phyloP scores from a whole-genome alignment of 1,139 yeast species.

The Yamadazyma trypodendri region DNA sequence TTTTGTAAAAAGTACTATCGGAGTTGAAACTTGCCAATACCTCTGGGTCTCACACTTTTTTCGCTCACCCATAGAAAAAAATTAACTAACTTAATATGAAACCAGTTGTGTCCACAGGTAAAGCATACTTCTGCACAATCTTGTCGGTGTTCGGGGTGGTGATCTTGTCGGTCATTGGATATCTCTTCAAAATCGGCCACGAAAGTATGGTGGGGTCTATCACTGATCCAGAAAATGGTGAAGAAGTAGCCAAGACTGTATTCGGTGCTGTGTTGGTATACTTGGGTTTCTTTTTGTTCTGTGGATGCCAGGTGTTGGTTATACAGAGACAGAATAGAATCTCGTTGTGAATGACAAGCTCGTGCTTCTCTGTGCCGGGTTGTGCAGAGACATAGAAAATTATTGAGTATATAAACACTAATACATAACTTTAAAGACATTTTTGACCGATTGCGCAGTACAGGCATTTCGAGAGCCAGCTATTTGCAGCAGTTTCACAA shows the following conservation, averaged over 20 bases:
- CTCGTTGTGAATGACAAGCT: conserved; percentile 25
- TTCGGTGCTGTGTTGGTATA: conserved; percentile 89
- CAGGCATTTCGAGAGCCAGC: too few relatives aligned
- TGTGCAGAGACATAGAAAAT: neutral
- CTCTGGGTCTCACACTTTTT: neutral
- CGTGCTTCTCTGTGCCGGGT: too few relatives aligned
- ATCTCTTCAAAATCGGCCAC: conserved; percentile 73
- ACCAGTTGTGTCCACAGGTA: conserved; percentile 52
- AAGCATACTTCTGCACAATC: conserved; percentile 94
- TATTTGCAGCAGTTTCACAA: conserved; percentile 20
- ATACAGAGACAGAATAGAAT: conserved; percentile 64
- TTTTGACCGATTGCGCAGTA: too few relatives aligned
- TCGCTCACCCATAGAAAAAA: conserved; percentile 3
- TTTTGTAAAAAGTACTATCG: too few relatives aligned
- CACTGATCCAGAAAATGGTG: conserved; percentile 88
- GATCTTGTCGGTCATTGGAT: conserved; percentile 81
- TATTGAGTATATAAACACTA: too few relatives aligned
- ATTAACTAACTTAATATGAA: conserved; percentile 21
- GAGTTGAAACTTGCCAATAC: neutral
- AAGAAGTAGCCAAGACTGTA: conserved; percentile 88
- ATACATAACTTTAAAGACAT: too few relatives aligned
- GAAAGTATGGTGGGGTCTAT: conserved; percentile 93
- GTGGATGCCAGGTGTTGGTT: conserved; percentile 78
- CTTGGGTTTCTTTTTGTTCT: conserved; percentile 73
- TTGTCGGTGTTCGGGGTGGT: conserved; percentile 89